Base-by-base conservation (phyloP, 768 basidiomycete genomes). In the Rossbeevera mucosa region DNA sequence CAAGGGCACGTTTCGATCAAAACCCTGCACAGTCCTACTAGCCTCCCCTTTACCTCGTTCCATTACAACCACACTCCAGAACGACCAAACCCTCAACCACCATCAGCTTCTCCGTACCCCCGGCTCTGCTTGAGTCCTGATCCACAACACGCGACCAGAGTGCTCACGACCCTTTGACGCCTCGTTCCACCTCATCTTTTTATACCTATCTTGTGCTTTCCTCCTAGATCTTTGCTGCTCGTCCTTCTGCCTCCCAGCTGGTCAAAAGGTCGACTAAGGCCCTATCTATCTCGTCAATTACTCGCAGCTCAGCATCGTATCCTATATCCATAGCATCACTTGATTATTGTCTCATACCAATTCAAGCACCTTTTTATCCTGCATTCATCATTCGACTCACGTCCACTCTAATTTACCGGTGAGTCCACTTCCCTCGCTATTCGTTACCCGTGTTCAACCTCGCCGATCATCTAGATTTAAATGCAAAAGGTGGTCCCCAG, bases 1-100 rank as follows among this genome's bases (percentile, higher is more conserved):
- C 71, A 73, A 73, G 79, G 83, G 80, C 85, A 88, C 85, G 84
- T 86, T 86, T 83, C 74, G 75, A 86, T 85, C 83, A 85, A 83
- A 85, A 82, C 72, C 72, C 79, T 77, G 76, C 62, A 65, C 70
- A 66, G 59, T 65, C 46, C 57, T 65, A 67, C 65, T 74, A 72
- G 78, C 80, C 80, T 80, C 64, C 74, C 78, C 75, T 77, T 73
- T 77, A 75, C 78, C 79, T 81, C 79, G 71, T 76, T 76, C 75
- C 77, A 69, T 67, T 65, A 60, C 65, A 55, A 62, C 65, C 62
- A 69, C 55, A 48, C 54, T 58, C 64, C 57, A 61, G 63, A 64
- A 64, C 59, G 47, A 55, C 42, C 63, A 60, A 69, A 69, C 72
- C 72, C 65, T 68, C 64, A 63, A 71, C 69, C 71, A 50, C 69